phyloP scores from a whole-genome alignment of 305 asterid genomes.

The Fraxinus nigra region DNA sequence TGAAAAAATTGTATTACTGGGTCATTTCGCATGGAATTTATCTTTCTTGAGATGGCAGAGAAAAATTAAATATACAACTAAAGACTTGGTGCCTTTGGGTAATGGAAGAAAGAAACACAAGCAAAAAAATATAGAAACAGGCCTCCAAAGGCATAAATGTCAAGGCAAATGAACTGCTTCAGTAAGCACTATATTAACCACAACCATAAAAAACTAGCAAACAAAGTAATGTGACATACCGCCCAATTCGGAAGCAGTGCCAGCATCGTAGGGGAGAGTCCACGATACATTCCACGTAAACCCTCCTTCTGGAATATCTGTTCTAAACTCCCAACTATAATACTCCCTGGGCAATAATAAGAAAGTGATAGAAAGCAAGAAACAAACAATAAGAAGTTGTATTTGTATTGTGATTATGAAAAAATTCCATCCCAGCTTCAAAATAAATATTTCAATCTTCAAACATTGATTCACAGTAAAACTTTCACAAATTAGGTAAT shows the following conservation, averaged over 20 bases:
- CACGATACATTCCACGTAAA: constrained; percentile 89
- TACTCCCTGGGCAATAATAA: constrained; percentile 60
- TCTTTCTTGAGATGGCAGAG: neutral
- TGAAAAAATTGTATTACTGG: constrained; percentile 31
- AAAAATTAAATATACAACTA: neutral
- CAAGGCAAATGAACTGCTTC: neutral
- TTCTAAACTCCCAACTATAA: constrained; percentile 82
- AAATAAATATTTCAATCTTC: neutral
- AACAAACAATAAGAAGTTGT: constrained; percentile 17
- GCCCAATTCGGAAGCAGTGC: constrained; percentile 98
- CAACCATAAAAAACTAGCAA: neutral
- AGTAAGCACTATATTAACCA: constrained; percentile 14
- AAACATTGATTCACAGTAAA: neutral
- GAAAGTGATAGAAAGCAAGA: constrained; percentile 12
- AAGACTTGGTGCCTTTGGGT: neutral
- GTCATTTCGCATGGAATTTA: constrained; percentile 1
- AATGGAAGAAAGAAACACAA: neutral
- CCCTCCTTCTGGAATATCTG: constrained; percentile 89
- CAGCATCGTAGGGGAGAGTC: constrained; percentile 84
- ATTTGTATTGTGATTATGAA: neutral
- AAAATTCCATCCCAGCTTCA: neutral
- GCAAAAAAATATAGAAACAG: neutral
- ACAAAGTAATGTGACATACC: constrained; percentile 36
- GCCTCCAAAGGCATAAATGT: neutral
- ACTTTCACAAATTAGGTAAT: neutral